Percentiles rank a stretch among this genome's conserved stretches.
Evolutionary conservation across 495 filamentous ascomycete genomes (phyloP).

Genomic region (Daldinia grandis): DNA sequence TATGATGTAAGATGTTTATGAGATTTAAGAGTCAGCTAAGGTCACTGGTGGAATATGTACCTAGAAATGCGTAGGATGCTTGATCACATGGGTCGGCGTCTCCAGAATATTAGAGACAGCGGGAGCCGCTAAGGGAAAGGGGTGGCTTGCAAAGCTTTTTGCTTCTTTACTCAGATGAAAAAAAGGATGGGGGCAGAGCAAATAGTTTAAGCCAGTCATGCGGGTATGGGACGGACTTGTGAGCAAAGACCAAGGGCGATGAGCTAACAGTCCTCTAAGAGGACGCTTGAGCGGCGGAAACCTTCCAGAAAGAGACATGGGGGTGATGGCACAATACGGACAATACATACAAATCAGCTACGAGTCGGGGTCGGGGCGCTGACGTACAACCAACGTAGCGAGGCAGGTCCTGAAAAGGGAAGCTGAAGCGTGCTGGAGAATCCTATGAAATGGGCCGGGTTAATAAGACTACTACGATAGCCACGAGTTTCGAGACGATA

Average conservation of each 20-base stretch:
- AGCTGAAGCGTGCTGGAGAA: constrained; percentile 41
- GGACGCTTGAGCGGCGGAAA: constrained; percentile 38
- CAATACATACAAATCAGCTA: constrained; percentile 16
- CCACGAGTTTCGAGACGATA: constrained; percentile 23
- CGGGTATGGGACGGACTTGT: constrained; percentile 41
- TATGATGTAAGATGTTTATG: constrained; percentile 42
- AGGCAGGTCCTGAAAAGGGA: constrained; percentile 41
- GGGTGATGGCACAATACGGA: constrained; percentile 31
- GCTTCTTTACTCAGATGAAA: constrained; percentile 23
- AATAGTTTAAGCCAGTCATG: constrained; percentile 35
- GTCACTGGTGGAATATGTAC: constrained; percentile 34
- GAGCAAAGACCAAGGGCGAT: constrained; percentile 28
- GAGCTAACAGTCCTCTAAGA: constrained; percentile 25
- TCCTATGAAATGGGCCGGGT: constrained; percentile 36
- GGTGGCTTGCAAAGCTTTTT: constrained; percentile 35
- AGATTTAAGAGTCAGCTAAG: constrained; percentile 34
- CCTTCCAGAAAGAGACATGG: constrained; percentile 42
- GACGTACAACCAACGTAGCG: constrained; percentile 38
- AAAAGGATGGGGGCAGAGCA: constrained; percentile 32
- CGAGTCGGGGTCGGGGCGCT: constrained; percentile 31
- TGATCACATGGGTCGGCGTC: constrained; percentile 39
- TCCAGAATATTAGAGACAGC: constrained; percentile 41
- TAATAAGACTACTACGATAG: constrained; percentile 42
- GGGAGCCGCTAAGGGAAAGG: constrained; percentile 34
- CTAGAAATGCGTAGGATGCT: constrained; percentile 26